phyloP scores from a whole-genome alignment of 1,284 basidiomycete species.

The Porphyrellus sp. region DNA sequence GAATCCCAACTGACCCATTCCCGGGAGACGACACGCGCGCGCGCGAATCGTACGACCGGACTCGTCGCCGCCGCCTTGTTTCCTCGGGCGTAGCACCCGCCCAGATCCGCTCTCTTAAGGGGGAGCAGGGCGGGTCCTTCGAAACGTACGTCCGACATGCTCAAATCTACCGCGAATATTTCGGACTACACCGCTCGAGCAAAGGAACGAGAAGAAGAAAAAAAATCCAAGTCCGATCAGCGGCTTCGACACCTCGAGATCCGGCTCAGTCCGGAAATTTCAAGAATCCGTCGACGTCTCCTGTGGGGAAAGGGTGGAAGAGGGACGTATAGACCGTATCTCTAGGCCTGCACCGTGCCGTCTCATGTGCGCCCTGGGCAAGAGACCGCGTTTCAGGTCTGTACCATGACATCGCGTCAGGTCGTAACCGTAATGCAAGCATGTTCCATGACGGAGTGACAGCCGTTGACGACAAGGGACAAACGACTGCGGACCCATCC shows the following conservation, averaged over 20 bases:
- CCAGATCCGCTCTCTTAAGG: conserved; percentile 1
- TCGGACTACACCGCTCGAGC: conserved; percentile 17
- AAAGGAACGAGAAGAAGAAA: conserved; percentile 8
- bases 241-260: conserved; percentile 25
- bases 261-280: conserved; percentile 18
- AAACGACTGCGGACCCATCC: neutral
- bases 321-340: conserved; percentile 1
- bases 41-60: neutral
- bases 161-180: conserved; percentile 27
- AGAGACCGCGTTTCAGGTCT: neutral
- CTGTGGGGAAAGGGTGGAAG: conserved; percentile 2
- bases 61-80: conserved; percentile 4
- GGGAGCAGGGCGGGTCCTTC: neutral
- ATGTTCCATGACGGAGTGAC: neutral
- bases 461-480: neutral
- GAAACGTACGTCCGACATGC: conserved; percentile 1
- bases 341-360: neutral
- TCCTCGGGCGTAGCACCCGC: conserved; percentile 3
- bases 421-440: neutral
- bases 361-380: neutral
- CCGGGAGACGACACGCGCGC: neutral
- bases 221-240: conserved; percentile 20
- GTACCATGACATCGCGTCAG: neutral
- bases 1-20: neutral
- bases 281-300: conserved; percentile 15